A percentile compares a stretch with the other conserved stretches of the same genome.
Evolutionary conservation across 148 eudicot species (phyloP).

Genomic region (Camellia lanceoleosa): DNA sequence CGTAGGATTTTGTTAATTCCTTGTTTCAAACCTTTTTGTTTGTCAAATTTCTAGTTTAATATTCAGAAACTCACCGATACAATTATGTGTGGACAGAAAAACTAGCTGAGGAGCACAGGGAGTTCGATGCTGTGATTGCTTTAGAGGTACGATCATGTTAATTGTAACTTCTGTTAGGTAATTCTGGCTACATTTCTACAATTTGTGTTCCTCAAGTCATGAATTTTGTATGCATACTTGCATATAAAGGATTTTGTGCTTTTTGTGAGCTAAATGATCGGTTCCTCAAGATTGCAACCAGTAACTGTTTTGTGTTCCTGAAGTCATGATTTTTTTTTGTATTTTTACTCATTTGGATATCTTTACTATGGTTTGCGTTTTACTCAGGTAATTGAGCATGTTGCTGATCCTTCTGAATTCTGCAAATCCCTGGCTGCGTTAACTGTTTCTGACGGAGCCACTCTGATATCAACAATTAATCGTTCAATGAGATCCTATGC

Average conservation of each 20-base stretch:
- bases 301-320: neutral
- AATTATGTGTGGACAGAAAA: constrained; percentile 53
- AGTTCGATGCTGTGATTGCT: constrained; percentile 89
- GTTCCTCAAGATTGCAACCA: neutral
- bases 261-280: neutral
- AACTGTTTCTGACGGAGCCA: constrained; percentile 75
- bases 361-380: neutral
- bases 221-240: neutral
- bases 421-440: constrained; percentile 81
- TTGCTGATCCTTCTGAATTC: constrained; percentile 85
- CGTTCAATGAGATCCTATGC: constrained; percentile 95
- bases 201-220: neutral
- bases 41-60: constrained; percentile 2
- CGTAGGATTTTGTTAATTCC: neutral
- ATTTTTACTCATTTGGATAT: constrained; percentile 1
- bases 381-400: constrained; percentile 86
- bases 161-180: constrained; percentile 1
- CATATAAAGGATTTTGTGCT: neutral
- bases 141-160: constrained; percentile 56
- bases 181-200: neutral
- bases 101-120: constrained; percentile 67
- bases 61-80: constrained; percentile 19
- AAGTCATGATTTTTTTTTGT: neutral
- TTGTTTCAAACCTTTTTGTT: constrained; percentile 5
- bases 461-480: constrained; percentile 78